phyloP scores from a whole-genome alignment of 495 filamentous ascomycete species.

The Aspergillus ellipticus region DNA sequence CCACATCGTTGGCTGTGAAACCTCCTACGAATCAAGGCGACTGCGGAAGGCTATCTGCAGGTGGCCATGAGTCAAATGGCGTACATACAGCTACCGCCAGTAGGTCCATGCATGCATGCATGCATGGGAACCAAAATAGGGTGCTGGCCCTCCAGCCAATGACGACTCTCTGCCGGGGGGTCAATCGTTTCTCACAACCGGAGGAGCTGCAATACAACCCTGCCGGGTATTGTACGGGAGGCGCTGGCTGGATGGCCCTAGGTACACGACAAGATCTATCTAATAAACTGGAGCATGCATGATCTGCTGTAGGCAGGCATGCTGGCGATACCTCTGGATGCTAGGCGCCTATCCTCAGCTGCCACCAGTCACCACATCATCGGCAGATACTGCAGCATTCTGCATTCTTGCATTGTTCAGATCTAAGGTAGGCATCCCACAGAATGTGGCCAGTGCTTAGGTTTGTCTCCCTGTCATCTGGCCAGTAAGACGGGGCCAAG shows the following conservation, averaged over 20 bases:
- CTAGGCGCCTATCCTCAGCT: constrained; percentile 1
- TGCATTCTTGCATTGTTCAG: constrained; percentile 9
- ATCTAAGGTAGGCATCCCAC: constrained; percentile 4
- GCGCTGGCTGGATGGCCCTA: background rate
- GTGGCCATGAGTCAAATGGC: constrained; percentile 22
- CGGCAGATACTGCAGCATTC: constrained; percentile 4
- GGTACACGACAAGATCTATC: background rate
- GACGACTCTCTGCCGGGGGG: background rate
- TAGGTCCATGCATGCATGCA: constrained; percentile 18
- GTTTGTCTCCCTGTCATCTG: constrained; percentile 8
- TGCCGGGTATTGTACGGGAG: background rate
- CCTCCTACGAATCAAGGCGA: background rate
- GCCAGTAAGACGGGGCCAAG: background rate
- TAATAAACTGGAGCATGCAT: background rate
- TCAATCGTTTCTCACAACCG: background rate
- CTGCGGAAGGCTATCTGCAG: constrained; percentile 12
- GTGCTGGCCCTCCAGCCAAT: constrained; percentile 7
- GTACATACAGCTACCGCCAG: constrained; percentile 12
- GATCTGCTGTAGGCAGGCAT: background rate
- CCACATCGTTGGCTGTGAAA: background rate
- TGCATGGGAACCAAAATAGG: constrained; percentile 11
- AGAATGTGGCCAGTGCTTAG: constrained; percentile 15
- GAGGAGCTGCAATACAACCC: background rate
- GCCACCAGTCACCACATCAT: background rate
- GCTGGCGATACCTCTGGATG: background rate